Percentiles rank a stretch among this genome's conserved stretches.
Evolutionary conservation across 345 rosid species (phyloP).

Genomic region (Mallotus nudiflorus): DNA sequence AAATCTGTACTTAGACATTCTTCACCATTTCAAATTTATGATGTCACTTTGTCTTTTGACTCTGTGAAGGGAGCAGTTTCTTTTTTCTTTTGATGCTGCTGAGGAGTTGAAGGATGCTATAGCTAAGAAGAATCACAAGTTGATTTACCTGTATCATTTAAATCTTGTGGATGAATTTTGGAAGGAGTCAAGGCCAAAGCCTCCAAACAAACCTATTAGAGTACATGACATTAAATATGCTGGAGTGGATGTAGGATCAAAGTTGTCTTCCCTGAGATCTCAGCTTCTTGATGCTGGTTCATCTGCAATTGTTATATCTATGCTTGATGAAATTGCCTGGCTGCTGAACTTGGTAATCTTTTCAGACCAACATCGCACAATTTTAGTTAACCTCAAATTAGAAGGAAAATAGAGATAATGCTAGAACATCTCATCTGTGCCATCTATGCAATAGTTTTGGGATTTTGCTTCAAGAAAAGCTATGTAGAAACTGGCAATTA

Average conservation of each 20-base stretch:
- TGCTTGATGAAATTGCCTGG: constrained; percentile 99
- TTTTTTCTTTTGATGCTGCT: constrained; percentile 89
- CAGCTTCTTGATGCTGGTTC: constrained; percentile 68
- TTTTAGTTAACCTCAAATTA: background rate
- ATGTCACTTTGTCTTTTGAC: constrained; percentile 42
- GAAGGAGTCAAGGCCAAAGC: constrained; percentile 84
- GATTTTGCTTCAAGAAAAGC: constrained; percentile 11
- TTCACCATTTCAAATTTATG: constrained; percentile 27
- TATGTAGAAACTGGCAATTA: background rate
- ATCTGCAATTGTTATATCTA: constrained; percentile 79
- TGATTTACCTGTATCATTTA: constrained; percentile 68
- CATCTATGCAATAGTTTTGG: background rate
- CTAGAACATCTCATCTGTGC: background rate
- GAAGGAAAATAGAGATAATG: background rate
- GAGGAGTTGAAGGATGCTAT: constrained; percentile 86
- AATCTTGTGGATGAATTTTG: constrained; percentile 90
- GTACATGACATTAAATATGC: constrained; percentile 86
- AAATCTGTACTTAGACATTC: background rate
- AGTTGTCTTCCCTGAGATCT: constrained; percentile 64
- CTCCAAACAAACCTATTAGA: constrained; percentile 73
- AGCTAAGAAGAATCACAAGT: constrained; percentile 71
- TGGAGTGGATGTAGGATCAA: constrained; percentile 74
- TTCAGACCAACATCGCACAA: constrained; percentile 3
- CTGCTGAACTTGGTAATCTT: constrained; percentile 78
- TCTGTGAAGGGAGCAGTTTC: constrained; percentile 96